These are phyloP conservation scores for Neonectria ditissima DNA, from an alignment of 2,329 filamentous ascomycete species.

Conservation along the genomic window DNA sequence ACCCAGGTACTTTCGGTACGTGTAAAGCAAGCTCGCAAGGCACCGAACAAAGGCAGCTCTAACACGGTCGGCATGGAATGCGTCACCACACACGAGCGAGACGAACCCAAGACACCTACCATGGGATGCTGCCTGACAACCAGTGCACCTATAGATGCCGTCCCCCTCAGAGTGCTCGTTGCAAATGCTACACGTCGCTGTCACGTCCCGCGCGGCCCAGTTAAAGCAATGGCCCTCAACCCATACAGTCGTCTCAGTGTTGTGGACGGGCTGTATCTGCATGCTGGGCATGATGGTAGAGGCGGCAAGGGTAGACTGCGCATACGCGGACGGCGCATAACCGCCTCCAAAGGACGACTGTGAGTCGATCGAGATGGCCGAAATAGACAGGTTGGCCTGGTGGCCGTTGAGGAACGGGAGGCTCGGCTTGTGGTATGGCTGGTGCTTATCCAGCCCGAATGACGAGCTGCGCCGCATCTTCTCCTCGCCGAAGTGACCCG, in stretches of 20 bases:
- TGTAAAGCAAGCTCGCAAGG: constrained; percentile 74
- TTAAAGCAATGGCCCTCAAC: constrained; percentile 87
- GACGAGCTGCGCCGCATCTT: constrained; percentile 91
- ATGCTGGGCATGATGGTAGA: constrained; percentile 90
- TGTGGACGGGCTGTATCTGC: constrained; percentile 81
- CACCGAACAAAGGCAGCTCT: constrained; percentile 74
- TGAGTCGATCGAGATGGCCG: constrained; percentile 70
- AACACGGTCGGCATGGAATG: constrained; percentile 72
- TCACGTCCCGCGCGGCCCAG: constrained; percentile 69
- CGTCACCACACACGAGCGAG: constrained; percentile 72
- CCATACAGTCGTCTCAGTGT: constrained; percentile 85
- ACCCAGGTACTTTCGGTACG: constrained; percentile 73
- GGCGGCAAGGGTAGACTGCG: constrained; percentile 85
- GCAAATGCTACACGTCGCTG: constrained; percentile 77
- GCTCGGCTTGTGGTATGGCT: constrained; percentile 75
- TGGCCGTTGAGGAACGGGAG: constrained; percentile 79
- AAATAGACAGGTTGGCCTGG: constrained; percentile 69
- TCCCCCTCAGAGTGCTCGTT: constrained; percentile 79
- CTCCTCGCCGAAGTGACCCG: constrained; percentile 87
- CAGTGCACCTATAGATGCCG: constrained; percentile 79
- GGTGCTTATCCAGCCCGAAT: constrained; percentile 81
- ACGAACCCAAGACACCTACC: constrained; percentile 71
- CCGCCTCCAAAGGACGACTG: constrained; percentile 76
- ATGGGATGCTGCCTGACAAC: constrained; percentile 70
- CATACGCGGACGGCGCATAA: constrained; percentile 87